A percentile compares a stretch with the other conserved stretches of the same genome.
These are phyloP conservation scores for Plasmodium sp. DNA, from an alignment of 169 alveolate species.

Conservation along the genomic window DNA sequence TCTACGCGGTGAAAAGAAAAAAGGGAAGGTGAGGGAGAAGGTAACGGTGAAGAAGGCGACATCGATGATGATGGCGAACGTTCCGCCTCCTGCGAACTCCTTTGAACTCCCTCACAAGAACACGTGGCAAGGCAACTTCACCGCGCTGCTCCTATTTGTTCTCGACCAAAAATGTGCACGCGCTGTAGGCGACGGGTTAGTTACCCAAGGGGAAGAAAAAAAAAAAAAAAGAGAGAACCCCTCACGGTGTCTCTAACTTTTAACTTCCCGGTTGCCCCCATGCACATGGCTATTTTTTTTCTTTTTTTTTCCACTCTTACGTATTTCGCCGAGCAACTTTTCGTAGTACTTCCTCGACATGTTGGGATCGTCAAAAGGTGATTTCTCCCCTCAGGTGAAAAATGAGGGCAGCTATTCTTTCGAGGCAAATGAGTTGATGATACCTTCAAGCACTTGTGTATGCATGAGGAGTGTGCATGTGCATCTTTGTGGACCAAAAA, in stretches of 20 bases:
- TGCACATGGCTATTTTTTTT: not conserved
- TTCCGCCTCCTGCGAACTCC: not conserved
- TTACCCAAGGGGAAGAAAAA: not conserved
- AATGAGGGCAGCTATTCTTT: not conserved
- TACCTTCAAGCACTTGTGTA: not conserved
- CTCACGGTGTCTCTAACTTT: not conserved
- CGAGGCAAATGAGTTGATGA: not conserved
- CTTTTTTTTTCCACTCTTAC: constrained; percentile 24
- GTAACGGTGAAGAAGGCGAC: no score
- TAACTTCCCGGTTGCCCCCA: not conserved
- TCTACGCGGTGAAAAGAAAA: constrained; percentile 10
- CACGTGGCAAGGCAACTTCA: not conserved
- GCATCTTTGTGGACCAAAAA: not conserved
- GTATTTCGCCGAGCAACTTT: constrained; percentile 37
- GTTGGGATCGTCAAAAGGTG: not conserved
- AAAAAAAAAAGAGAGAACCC: not conserved
- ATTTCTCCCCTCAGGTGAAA: not conserved
- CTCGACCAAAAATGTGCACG: not conserved
- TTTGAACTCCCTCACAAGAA: not conserved
- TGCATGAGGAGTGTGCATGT: not conserved
- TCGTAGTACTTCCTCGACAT: constrained; percentile 71
- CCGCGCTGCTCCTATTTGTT: not conserved
- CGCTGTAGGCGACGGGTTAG: not conserved
- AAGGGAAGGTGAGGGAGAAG: not conserved
- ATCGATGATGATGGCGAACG: not conserved